Conservation (phyloP, 2,329 filamentous ascomycete species). For the Paradendryphiella salina region DNA sequence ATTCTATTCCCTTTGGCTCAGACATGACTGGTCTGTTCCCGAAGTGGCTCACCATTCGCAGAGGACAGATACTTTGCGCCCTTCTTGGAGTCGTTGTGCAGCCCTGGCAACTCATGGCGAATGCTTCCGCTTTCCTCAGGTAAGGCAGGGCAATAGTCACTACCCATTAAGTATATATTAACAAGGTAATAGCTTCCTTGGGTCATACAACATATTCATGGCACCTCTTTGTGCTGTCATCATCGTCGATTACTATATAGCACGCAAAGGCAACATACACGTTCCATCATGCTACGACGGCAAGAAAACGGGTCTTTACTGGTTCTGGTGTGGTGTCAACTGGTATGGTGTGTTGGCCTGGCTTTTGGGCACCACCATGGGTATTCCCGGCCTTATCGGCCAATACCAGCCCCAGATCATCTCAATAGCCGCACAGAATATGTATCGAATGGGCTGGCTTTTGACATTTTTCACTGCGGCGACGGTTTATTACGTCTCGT, state of each 20-base stretch:
- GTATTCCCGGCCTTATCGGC: slow-evolving; percentile 41
- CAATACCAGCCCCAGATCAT: slow-evolving; percentile 40
- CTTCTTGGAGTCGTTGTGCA: slow-evolving; percentile 45
- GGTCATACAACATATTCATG: slow-evolving; percentile 50
- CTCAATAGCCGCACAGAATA: slow-evolving; percentile 37
- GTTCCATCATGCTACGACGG: slow-evolving; percentile 46
- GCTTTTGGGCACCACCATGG: slow-evolving; percentile 37
- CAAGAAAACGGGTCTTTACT: slow-evolving; percentile 32
- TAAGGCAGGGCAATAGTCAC: not conserved
- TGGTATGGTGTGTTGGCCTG: slow-evolving; percentile 39
- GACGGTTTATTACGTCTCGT: slow-evolving; percentile 32
- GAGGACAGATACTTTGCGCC: slow-evolving; percentile 50
- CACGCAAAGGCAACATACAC: slow-evolving; percentile 49
- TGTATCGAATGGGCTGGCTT: slow-evolving; percentile 46
- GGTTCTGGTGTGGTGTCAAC: slow-evolving; percentile 42
- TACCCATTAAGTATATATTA: not conserved
- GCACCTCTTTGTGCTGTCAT: slow-evolving; percentile 47
- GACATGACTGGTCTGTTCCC: slow-evolving; percentile 51
- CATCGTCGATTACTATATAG: slow-evolving; percentile 48
- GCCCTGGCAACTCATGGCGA: slow-evolving; percentile 52
- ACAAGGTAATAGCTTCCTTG: slow-evolving; percentile 45
- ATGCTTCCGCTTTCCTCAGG: slow-evolving; percentile 47
- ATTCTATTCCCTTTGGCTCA: slow-evolving; percentile 49
- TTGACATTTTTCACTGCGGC: slow-evolving; percentile 39
- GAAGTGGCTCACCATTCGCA: slow-evolving; percentile 49